A percentile compares a stretch with the other conserved stretches of the same genome.
phyloP scores from a whole-genome alignment of 805 yeast species.

The Cyberlindnera maclurae region DNA sequence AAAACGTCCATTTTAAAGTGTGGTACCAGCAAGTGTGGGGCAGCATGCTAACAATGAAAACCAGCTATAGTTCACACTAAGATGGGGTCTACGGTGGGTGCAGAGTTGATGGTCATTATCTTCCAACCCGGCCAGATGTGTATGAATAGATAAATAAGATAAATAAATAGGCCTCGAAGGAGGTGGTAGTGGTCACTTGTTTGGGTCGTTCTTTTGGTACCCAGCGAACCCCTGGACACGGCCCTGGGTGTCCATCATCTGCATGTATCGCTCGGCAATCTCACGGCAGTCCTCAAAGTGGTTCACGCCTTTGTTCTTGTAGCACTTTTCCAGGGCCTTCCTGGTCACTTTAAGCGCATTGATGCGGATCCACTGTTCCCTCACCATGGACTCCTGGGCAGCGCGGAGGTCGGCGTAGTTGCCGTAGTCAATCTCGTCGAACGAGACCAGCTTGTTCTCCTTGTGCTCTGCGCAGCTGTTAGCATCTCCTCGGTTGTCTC shows the following conservation, averaged over 20 bases:
- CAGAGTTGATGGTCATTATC: too few species aligned
- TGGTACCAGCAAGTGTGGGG: too few species aligned
- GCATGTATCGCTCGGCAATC: slow-evolving; percentile 67
- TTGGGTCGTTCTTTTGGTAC: slow-evolving; percentile 85
- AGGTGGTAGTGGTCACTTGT: slow-evolving; percentile 56
- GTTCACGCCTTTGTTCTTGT: slow-evolving; percentile 53
- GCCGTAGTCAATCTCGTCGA: slow-evolving; percentile 74
- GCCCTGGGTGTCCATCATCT: slow-evolving; percentile 58
- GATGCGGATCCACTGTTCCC: slow-evolving; percentile 74
- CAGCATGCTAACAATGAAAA: too few species aligned
- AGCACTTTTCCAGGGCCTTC: slow-evolving; percentile 70
- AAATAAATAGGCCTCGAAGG: not conserved
- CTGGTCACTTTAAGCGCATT: slow-evolving; percentile 62
- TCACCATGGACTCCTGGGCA: slow-evolving; percentile 72
- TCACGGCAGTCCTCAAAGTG: slow-evolving; percentile 76
- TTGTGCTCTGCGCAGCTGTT: slow-evolving; percentile 27
- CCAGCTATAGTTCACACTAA: too few species aligned
- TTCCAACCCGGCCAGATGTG: too few species aligned
- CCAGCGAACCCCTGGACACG: slow-evolving; percentile 69
- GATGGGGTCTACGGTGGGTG: too few species aligned
- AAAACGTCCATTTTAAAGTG: slow-evolving; percentile 19
- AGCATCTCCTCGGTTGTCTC: not conserved
- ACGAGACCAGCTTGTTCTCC: slow-evolving; percentile 69
- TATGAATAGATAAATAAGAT: slow-evolving; percentile 4
- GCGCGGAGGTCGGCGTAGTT: slow-evolving; percentile 52